phyloP scores from a whole-genome alignment of 805 yeast genomes.

The Candida ortonii region DNA sequence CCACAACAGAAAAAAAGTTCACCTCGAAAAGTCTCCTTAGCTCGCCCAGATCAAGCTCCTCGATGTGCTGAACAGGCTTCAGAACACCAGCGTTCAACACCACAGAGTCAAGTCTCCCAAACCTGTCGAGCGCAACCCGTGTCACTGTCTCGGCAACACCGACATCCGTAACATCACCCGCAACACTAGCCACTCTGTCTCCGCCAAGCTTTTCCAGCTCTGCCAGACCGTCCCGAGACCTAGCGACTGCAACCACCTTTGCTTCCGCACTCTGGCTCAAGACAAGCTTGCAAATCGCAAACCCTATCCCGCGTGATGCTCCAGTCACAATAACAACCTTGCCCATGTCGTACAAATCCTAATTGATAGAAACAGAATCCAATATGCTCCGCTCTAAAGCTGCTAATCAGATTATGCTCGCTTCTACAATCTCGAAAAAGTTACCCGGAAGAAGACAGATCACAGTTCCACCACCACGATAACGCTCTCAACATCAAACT shows the following conservation, averaged over 20 bases:
- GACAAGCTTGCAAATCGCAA: constrained; percentile 57
- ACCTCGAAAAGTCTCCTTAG: constrained; percentile 72
- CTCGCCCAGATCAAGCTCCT: constrained; percentile 45
- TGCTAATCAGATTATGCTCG: too few species aligned
- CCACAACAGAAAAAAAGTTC: constrained; percentile 74
- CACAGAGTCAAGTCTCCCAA: constrained; percentile 60
- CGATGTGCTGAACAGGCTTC: constrained; percentile 66
- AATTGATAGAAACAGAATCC: too few species aligned
- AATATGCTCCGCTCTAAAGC: too few species aligned
- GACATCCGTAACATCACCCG: constrained; percentile 63
- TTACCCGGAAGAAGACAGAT: too few species aligned
- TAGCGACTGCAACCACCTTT: constrained; percentile 67
- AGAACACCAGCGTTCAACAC: constrained; percentile 82
- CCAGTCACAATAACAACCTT: constrained; percentile 53
- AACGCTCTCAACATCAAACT: too few species aligned
- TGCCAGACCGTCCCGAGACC: constrained; percentile 49
- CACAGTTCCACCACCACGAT: too few species aligned
- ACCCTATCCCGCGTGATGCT: constrained; percentile 79
- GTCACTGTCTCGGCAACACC: constrained; percentile 32
- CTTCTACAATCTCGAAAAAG: too few species aligned
- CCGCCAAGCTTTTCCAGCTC: constrained; percentile 41
- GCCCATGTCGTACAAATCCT: constrained; percentile 10
- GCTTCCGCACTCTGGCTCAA: constrained; percentile 37
- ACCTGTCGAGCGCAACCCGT: constrained; percentile 44
- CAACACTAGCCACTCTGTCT: constrained; percentile 45